Evolutionary conservation across 331 rosid species (phyloP), one percentile per base, ranked within the genome.

Genomic region (Prunus yedoensis): DNA sequence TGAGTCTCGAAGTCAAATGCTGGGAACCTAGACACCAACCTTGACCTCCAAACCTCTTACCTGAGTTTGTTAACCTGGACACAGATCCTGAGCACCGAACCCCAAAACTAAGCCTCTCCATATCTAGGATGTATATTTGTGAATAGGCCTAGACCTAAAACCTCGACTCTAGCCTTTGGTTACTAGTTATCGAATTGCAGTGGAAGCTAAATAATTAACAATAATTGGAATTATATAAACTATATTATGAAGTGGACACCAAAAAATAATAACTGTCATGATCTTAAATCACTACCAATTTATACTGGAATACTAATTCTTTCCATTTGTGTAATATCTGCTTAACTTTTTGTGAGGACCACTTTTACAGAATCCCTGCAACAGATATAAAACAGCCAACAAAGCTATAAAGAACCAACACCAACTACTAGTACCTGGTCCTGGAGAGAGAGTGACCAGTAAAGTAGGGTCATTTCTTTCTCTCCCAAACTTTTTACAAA

Each of bases 321-420:
- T 45, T 74, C 70, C 17, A 46, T 74, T 74, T 60, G 17, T 65
- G 70, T 65, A 17, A 65, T 32, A 32, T n/a, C 51, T 65, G 16
- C 70, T n/a, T 38, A 38, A 18, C 27, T n/a, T 68, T 68, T 52
- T 79, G 62, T 30, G 57, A 86, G 95, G 96, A 92, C 94, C 94
- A 90, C 97, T 79, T 69, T 67, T 83, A 83, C 88, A 74, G 75
- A 79, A 77, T 78, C 82, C 73, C 90, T 87, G 92, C 84, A 83
- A 80, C 84, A 87, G 81, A 85, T 81, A 85, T 88, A 88, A 88
- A 87, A 87, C 89, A 84, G 81, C 87, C 94, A 90, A 88, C 88
- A 85, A 85, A 84, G 92, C 80, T 87, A 87, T 87, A 86, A 92
- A 92, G 96, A 84, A 83, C 78, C 87, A 86, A 87, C 89, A 87